Base-by-base conservation (phyloP, 139 green algal genomes). In the Deuterostichococcus epilithicus region DNA sequence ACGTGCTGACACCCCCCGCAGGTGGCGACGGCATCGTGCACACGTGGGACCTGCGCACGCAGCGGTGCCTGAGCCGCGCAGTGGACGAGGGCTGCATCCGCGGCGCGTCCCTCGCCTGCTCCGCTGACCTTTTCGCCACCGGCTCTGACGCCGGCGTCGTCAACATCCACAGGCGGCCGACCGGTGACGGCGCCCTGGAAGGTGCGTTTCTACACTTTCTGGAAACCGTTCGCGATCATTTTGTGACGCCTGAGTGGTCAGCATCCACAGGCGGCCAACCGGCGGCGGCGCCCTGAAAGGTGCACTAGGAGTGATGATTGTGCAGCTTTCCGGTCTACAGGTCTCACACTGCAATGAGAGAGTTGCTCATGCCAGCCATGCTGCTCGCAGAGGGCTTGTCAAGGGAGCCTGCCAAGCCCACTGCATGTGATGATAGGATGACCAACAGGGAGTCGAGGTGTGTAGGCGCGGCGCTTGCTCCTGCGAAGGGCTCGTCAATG, bases 11-110 rank as follows among this genome's bases (percentile, higher is more conserved):
- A 73, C 28, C 32, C 34, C 6, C 22, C 36, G 52, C 75, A 88
- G 89, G 91, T 8, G 78, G 91, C 10, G 91, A 97, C 78, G 94
- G 94, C 38, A 74, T 92, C 30, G 80, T 98, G n/a, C 90, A 95
- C 79, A 84, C 89, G 1, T 98, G 94, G 94, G 95, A 98, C 80
- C 72, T 98, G 80, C 88, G 95, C 74, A 98, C 76, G 60, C 86
- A 84, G 73, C 87, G 86, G 30, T 98, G 94, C 86, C 63, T 96
- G 32, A 45, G 81, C n/a, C 77, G 85, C 35, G 78, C 88, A 25
- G 58, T 84, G 5, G 95, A 98, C 76, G 86, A 92, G 73, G 94
- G 91, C 39, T 85, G 86, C 76, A 75, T 92, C 32, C 78, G 80
- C 33, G 75, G 76, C 36, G 85, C 86, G 22, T 66, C 85, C 0